These are phyloP conservation scores for Mycena olivaceomarginata DNA, from an alignment of 768 basidiomycete species.

Conservation along the genomic window DNA sequence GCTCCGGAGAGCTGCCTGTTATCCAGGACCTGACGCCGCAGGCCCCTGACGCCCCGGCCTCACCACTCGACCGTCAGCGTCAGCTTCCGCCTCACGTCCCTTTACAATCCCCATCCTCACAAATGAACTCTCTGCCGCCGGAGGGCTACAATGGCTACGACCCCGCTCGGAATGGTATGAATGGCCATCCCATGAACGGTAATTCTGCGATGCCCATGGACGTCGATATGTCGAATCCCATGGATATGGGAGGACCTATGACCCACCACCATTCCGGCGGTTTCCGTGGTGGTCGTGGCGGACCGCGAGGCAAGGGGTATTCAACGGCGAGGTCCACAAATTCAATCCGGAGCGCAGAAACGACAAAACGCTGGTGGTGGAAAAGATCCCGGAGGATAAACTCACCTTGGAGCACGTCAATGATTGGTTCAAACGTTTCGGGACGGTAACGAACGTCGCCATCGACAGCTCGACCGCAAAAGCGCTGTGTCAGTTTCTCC, in stretches of 20 bases:
- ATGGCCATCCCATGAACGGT: slow-evolving; percentile 51
- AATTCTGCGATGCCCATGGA: slow-evolving; percentile 50
- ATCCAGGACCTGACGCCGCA: slow-evolving; percentile 89
- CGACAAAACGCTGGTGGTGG: slow-evolving; percentile 92
- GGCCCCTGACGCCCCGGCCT: slow-evolving; percentile 58
- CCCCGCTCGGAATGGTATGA: slow-evolving; percentile 47
- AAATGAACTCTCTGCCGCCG: slow-evolving; percentile 35
- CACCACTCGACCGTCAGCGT: slow-evolving; percentile 48
- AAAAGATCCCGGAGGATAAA: slow-evolving; percentile 93
- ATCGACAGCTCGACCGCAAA: slow-evolving; percentile 85
- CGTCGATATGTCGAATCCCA: slow-evolving; percentile 53
- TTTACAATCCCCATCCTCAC: slow-evolving; percentile 30
- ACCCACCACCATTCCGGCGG: slow-evolving; percentile 47
- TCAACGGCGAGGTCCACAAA: slow-evolving; percentile 77
- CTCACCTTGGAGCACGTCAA: slow-evolving; percentile 87
- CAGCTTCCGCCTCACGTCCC: slow-evolving; percentile 54
- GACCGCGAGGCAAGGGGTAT: slow-evolving; percentile 75
- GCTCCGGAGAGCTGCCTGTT: slow-evolving; percentile 86
- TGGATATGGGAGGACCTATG: slow-evolving; percentile 59
- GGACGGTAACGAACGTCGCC: slow-evolving; percentile 94
- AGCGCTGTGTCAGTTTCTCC: slow-evolving; percentile 91
- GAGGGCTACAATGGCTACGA: slow-evolving; percentile 33
- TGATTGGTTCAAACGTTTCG: slow-evolving; percentile 94
- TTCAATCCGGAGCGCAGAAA: slow-evolving; percentile 81
- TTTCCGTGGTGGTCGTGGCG: slow-evolving; percentile 64